These are phyloP conservation scores for Aegilops speltoides DNA, from an alignment of 176 grass and related monocot genomes.

Conservation along the genomic window DNA sequence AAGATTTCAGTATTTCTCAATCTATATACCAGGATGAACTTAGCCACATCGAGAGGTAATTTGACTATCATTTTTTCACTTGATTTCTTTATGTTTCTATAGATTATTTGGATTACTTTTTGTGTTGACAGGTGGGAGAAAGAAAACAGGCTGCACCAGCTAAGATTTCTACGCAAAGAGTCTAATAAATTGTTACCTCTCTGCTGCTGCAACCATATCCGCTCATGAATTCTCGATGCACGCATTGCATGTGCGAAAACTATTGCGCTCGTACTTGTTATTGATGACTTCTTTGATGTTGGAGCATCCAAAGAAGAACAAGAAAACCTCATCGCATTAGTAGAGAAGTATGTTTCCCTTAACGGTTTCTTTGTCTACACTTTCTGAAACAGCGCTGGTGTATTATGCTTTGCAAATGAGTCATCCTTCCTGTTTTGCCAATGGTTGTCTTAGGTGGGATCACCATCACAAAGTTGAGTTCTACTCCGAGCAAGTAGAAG, in stretches of 20 bases:
- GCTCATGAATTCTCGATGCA: slow-evolving; percentile 54
- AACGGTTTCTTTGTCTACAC: not conserved
- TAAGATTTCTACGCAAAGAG: slow-evolving; percentile 63
- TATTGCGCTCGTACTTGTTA: slow-evolving; percentile 51
- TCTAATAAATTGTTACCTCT: slow-evolving; percentile 60
- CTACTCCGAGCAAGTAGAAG: slow-evolving; percentile 60
- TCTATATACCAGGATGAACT: slow-evolving; percentile 57
- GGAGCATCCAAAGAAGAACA: slow-evolving; percentile 76
- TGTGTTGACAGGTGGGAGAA: slow-evolving; percentile 58
- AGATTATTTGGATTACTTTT: not conserved
- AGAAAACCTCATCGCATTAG: slow-evolving; percentile 52
- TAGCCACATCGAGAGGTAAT: slow-evolving; percentile 49
- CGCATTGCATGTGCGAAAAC: slow-evolving; percentile 63
- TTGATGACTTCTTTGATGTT: slow-evolving; percentile 87
- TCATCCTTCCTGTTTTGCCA: not conserved
- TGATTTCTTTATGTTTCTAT: not conserved
- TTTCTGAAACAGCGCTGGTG: not conserved
- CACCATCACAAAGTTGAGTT: slow-evolving; percentile 38
- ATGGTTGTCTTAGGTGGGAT: slow-evolving; percentile 58
- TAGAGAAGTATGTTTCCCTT: slow-evolving; percentile 46
- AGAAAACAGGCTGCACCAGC: slow-evolving; percentile 57
- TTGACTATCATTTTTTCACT: not conserved
- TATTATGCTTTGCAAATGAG: not conserved
- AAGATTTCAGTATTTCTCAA: slow-evolving; percentile 54
- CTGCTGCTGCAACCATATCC: slow-evolving; percentile 61